Evolutionary conservation across 2,329 filamentous ascomycete species (phyloP).

Genomic region (Pyrenophora graminea): DNA sequence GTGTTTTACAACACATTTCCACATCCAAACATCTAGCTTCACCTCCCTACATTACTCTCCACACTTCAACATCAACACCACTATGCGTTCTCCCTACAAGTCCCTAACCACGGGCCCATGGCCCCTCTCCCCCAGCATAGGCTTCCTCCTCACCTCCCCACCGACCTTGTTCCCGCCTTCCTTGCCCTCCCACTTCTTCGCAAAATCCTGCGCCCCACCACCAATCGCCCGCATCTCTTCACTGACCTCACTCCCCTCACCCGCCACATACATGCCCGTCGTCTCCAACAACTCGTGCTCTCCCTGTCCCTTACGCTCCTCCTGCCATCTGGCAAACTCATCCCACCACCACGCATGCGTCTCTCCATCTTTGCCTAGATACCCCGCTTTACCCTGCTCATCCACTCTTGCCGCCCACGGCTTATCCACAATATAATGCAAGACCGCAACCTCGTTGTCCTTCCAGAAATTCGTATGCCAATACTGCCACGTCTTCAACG

Average conservation of each 20-base stretch:
- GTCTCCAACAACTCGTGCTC: constrained; percentile 24
- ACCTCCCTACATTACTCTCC: no score
- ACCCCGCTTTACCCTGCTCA: constrained; percentile 52
- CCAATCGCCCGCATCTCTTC: constrained; percentile 41
- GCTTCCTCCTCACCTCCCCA: not conserved
- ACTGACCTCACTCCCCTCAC: constrained; percentile 22
- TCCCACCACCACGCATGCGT: constrained; percentile 61
- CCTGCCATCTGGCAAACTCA: constrained; percentile 50
- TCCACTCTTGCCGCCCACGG: constrained; percentile 55
- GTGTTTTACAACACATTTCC: no score
- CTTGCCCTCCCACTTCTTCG: constrained; percentile 28
- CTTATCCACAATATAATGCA: constrained; percentile 62
- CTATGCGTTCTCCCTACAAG: no score
- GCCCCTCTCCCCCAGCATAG: no score
- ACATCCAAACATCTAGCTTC: no score
- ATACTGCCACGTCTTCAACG: constrained; percentile 59
- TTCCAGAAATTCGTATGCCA: constrained; percentile 58
- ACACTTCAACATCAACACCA: no score
- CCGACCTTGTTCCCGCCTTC: not conserved
- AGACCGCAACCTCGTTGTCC: constrained; percentile 53
- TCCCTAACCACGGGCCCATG: no score
- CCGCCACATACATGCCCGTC: constrained; percentile 32
- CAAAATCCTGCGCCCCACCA: constrained; percentile 38
- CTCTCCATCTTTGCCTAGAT: constrained; percentile 56
- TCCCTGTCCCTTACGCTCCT: constrained; percentile 26